Conservation (phyloP, 2,329 filamentous ascomycete species). For the Apiospora rasikravindrae region DNA sequence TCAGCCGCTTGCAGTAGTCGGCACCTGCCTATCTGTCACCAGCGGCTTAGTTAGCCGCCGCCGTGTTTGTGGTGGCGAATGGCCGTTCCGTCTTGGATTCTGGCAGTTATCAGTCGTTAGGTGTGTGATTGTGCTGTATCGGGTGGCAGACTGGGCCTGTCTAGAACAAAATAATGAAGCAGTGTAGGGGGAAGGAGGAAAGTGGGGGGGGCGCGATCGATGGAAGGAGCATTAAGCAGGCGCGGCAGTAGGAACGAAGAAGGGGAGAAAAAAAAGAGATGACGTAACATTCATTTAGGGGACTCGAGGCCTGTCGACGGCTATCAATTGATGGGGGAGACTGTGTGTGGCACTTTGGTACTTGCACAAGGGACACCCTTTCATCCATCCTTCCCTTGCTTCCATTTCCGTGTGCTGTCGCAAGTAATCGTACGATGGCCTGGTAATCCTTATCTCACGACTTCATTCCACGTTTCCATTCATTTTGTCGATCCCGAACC, state of each 20-base stretch:
- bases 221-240: neutral
- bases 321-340: too few species aligned
- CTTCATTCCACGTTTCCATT: neutral
- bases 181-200: neutral
- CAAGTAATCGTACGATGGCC: neutral
- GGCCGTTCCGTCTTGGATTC: neutral
- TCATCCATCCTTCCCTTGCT: neutral
- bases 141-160: neutral
- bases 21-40: neutral
- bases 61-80: neutral
- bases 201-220: neutral
- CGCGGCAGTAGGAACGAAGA: neutral
- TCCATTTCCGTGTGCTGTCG: neutral
- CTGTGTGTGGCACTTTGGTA: too few species aligned
- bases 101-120: neutral
- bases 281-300: neutral
- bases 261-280: neutral
- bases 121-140: neutral
- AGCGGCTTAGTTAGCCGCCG: neutral
- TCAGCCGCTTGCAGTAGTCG: neutral
- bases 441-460: neutral
- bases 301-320: neutral
- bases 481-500: neutral
- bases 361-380: neutral
- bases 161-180: neutral